Evolutionary conservation across 345 rosid genomes (phyloP), one percentile per base, ranked within the genome.

Genomic region (Bretschneidera sinensis): DNA sequence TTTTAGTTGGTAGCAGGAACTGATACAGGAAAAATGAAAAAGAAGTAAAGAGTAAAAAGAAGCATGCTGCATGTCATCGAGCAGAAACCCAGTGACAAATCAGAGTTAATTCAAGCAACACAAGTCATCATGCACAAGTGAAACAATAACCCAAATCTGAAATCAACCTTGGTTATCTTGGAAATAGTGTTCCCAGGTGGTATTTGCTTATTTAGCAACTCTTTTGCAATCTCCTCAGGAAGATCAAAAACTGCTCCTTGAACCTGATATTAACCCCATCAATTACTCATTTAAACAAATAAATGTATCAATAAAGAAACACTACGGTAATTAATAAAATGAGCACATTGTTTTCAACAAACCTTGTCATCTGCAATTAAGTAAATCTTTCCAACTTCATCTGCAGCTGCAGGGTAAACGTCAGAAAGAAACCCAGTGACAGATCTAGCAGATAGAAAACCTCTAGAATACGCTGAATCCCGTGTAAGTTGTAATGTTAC

Each of bases 161-260:
- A 20, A 57, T 34, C n/a, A 24, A 92, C 98, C 91, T 92, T 89
- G 16, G 85, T 76, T 63, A 85, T 87, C 78, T 87, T 79, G 47
- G 85, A 61, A 62, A 92, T 71, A 23, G 72, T 79, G 74, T 87
- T 89, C 66, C 98, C 98, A 20, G 87, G 88, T 49, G 97, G 98
- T 34, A 77, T 35, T 79, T 84, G 78, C 79, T 67, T 83, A 64
- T 72, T 79, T 60, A 92, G 78, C 61, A 92, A 77, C 74, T 74
- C 88, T 77, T 84, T 89, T 1, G 92, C 97, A 45, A 89, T 84
- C 59, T 92, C 98, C 78, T 89, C 97, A 0, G 98, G 96, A 51
- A 92, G 81, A 81, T 92, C 98, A 70, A 89, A 92, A 64, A 92
- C 91, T 20, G 98, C 97, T 63, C 97, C 98, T 80, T 87, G 98